These are phyloP conservation scores for Paecilomyces sp. DNA, from an alignment of 2,329 filamentous ascomycete genomes.

Conservation along the genomic window DNA sequence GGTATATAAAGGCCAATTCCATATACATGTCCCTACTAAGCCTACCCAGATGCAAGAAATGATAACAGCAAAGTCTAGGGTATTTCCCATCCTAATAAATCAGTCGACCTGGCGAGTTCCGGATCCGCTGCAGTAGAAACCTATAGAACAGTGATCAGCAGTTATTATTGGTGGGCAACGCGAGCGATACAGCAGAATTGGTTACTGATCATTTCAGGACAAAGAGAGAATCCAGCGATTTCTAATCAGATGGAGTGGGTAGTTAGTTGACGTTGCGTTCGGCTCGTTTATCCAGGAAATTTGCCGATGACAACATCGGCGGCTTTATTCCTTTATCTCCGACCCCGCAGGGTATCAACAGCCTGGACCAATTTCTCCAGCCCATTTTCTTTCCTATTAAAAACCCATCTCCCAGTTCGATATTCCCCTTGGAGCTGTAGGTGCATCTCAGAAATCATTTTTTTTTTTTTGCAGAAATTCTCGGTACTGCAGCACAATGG, in stretches of 20 bases:
- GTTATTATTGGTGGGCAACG: too few species aligned
- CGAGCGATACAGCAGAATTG: too few species aligned
- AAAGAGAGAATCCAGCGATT: background rate
- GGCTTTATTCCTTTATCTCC: background rate
- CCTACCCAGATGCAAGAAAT: too few species aligned
- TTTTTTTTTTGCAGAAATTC: background rate
- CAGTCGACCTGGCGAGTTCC: too few species aligned
- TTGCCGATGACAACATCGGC: background rate
- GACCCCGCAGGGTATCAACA: background rate
- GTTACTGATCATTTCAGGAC: background rate
- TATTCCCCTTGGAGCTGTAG: background rate
- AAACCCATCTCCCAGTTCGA: background rate
- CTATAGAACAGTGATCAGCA: too few species aligned
- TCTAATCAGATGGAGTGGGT: background rate
- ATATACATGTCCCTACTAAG: too few species aligned
- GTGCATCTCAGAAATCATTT: background rate
- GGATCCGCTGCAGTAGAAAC: too few species aligned
- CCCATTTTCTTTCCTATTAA: background rate
- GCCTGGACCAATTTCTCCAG: background rate
- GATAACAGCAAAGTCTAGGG: too few species aligned
- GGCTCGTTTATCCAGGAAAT: background rate
- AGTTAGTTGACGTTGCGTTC: background rate
- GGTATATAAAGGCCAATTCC: too few species aligned
- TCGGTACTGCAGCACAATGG: conserved; percentile 15
- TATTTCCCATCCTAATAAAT: too few species aligned